Base-by-base conservation (phyloP, 208 protist genomes). In the Wallacemonas sp. region DNA sequence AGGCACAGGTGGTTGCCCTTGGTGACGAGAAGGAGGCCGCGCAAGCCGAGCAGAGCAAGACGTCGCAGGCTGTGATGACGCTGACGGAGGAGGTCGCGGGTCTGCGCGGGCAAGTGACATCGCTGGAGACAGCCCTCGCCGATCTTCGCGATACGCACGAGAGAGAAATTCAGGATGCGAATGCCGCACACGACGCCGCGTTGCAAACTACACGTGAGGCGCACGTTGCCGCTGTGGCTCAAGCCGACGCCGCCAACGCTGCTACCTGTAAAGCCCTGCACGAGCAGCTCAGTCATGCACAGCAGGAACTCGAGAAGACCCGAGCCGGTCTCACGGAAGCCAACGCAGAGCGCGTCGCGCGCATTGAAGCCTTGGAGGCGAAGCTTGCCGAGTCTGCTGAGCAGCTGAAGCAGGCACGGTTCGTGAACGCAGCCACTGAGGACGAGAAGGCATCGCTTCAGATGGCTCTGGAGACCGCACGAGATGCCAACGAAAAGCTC, bases 1-100 rank as follows among this genome's bases (percentile, higher is more conserved):
- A 71, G 44, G 3, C 45, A 17, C 30, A 68, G 17, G 33, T 72
- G n/a, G 11, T 44, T 1, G 38, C 3, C 21, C 6, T 73, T 31
- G 28, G 71, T 49, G 27, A 19, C 31, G 53, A 67, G 38, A 22
- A 58, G 0, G 51, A 31, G 0, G 47, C 38, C 2, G 19, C 15
- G 1, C 62, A 45, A 22, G 46, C 67, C 6, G 38, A 34, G 17
- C 22, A 60, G 22, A 1, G 2, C 17, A 54, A 53, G 34, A 56
- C 42, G n/a, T n/a, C n/a, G n/a, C n/a, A n/a, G n/a, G n/a, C n/a
- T n/a, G n/a, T n/a, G n/a, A n/a, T n/a, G n/a, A n/a, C n/a, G n/a
- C n/a, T n/a, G n/a, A n/a, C n/a, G n/a, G n/a, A n/a, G n/a, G n/a
- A n/a, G n/a, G n/a, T n/a, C n/a, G n/a, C n/a, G n/a, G n/a, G n/a